phyloP scores from a whole-genome alignment of 495 filamentous ascomycete species.

The Penicillium manginii region DNA sequence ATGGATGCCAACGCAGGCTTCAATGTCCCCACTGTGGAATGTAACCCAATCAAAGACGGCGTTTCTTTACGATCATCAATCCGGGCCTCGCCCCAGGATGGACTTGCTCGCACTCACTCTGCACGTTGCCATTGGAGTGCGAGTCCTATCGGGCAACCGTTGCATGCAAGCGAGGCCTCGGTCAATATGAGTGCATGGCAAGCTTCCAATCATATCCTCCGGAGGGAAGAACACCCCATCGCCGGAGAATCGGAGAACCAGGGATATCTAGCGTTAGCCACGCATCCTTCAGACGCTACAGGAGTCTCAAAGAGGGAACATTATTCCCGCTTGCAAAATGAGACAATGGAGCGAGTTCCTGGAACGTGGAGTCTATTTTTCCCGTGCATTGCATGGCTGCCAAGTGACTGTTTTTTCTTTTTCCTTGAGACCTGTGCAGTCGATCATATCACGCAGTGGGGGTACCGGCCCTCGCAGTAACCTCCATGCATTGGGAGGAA shows the following conservation, averaged over 20 bases:
- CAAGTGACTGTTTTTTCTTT: background rate
- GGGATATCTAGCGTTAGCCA: background rate
- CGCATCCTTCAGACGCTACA: background rate
- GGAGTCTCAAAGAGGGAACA: background rate
- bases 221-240: background rate
- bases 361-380: conserved; percentile 1
- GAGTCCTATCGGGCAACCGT: background rate
- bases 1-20: conserved; percentile 2
- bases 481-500: background rate
- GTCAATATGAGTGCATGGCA: background rate
- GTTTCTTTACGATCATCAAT: background rate
- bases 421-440: conserved; percentile 3
- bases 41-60: background rate
- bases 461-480: background rate
- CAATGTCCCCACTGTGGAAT: background rate
- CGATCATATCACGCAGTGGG: conserved; percentile 8
- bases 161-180: background rate
- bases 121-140: background rate
- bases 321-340: background rate
- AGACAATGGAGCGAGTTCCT: conserved; percentile 1
- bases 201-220: background rate
- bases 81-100: background rate
- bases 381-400: conserved; percentile 1
- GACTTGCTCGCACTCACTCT: background rate
- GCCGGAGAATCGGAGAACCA: background rate